phyloP scores from a whole-genome alignment of 768 basidiomycete species.

The Rhodosporidiobolus sp. region DNA sequence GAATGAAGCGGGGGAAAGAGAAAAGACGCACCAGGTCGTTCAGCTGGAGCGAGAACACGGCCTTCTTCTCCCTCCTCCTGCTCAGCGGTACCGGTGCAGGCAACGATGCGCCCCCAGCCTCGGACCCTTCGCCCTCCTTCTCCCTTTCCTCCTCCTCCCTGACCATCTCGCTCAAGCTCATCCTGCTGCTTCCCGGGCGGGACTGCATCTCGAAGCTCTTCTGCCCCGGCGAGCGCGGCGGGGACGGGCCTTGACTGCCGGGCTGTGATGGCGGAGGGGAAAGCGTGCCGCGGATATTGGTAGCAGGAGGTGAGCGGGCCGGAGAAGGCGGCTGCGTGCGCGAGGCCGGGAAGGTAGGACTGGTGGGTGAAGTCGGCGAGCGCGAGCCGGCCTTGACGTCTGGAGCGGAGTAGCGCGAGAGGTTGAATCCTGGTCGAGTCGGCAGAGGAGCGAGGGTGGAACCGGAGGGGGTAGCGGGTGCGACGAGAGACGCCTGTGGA shows the following conservation, averaged over 20 bases:
- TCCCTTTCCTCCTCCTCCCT: slow-evolving; percentile 26
- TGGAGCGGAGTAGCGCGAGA: slow-evolving; percentile 15
- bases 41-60: slow-evolving; percentile 25
- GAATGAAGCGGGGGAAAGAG: neutral
- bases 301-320: neutral
- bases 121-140: neutral
- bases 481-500: slow-evolving; percentile 21
- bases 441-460: slow-evolving; percentile 16
- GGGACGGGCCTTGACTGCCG: neutral
- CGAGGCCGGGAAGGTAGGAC: neutral
- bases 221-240: neutral
- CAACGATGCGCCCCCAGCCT: neutral
- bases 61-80: slow-evolving; percentile 2
- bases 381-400: neutral
- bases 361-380: neutral
- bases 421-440: slow-evolving; percentile 18
- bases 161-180: slow-evolving; percentile 30
- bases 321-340: neutral
- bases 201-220: neutral
- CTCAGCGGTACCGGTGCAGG: neutral
- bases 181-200: slow-evolving; percentile 9
- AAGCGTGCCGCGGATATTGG: neutral
- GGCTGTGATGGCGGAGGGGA: neutral
- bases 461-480: slow-evolving; percentile 11
- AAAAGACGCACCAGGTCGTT: slow-evolving; percentile 21